These are phyloP conservation scores for Linaria vulgaris DNA, from an alignment of 257 asterid species.

Conservation along the genomic window DNA sequence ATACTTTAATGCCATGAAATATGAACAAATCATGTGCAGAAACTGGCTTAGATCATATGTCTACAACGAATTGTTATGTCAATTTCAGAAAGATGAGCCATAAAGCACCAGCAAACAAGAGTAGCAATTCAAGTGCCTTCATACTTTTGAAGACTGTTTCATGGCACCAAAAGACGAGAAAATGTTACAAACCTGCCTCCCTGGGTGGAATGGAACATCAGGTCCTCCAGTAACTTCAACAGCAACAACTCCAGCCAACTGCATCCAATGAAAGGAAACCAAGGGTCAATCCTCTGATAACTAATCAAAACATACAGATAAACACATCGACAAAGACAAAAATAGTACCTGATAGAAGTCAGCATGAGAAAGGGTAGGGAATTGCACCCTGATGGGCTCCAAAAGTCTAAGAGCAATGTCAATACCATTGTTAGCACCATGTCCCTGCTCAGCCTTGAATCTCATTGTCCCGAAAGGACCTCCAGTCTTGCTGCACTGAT, in stretches of 20 bases:
- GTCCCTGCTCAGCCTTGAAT: constrained; percentile 60
- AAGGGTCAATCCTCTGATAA: not conserved
- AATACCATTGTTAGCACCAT: constrained; percentile 72
- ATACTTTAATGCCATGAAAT: too few species aligned
- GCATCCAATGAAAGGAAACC: constrained; percentile 10
- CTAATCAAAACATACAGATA: not conserved
- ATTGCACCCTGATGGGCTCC: constrained; percentile 72
- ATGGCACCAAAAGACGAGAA: not conserved
- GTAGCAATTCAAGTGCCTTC: not conserved
- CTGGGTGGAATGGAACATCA: constrained; percentile 84
- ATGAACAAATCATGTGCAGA: too few species aligned
- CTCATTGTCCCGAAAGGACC: constrained; percentile 95
- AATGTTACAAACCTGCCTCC: constrained; percentile 57
- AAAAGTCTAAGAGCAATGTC: constrained; percentile 63
- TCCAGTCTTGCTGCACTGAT: constrained; percentile 58
- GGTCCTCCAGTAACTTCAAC: constrained; percentile 97
- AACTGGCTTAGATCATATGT: too few species aligned
- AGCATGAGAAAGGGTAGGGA: constrained; percentile 62
- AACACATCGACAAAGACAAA: not conserved
- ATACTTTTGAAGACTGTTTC: not conserved
- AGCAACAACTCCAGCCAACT: constrained; percentile 94
- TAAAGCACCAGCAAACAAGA: not conserved
- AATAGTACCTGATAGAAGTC: constrained; percentile 66
- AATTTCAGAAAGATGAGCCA: not conserved
- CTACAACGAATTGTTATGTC: too few species aligned